Percentiles rank a stretch among this genome's conserved stretches.
Evolutionary conservation across 345 rosid species (phyloP).

Genomic region (Abelmoschus esculentus): DNA sequence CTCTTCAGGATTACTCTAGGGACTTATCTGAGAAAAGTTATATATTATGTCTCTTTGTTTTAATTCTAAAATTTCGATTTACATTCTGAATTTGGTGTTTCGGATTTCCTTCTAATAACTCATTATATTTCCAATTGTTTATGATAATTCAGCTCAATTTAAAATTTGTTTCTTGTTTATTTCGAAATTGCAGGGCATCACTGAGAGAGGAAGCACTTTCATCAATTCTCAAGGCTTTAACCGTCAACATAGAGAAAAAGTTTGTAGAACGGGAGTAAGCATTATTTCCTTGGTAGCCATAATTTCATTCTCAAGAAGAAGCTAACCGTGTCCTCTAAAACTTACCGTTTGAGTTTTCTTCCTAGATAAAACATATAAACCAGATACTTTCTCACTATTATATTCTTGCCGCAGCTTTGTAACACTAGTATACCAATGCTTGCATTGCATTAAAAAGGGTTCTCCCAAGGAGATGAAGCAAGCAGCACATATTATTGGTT

Average conservation of each 20-base stretch:
- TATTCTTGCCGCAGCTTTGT: slow-evolving; percentile 4
- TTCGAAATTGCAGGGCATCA: neutral
- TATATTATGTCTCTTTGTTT: neutral
- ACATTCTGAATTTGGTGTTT: neutral
- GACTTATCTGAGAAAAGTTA: neutral
- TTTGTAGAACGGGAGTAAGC: neutral
- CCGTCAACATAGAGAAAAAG: neutral
- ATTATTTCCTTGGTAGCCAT: neutral
- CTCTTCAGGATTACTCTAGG: neutral
- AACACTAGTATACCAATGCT: neutral
- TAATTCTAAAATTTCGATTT: neutral
- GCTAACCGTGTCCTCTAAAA: neutral
- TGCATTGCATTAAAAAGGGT: slow-evolving; percentile 4
- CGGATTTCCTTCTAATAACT: neutral
- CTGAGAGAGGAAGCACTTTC: slow-evolving; percentile 4
- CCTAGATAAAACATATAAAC: neutral
- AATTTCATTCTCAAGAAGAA: neutral
- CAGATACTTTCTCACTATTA: neutral
- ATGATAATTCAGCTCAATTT: neutral
- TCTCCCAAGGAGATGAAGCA: neutral
- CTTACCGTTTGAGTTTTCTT: neutral
- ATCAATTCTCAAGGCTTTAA: slow-evolving; percentile 2
- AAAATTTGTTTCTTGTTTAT: neutral
- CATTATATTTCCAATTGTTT: neutral
- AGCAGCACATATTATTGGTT: slow-evolving; percentile 7